Evolutionary conservation across 805 yeast species (phyloP).

Genomic region (Candida broadrunensis): DNA sequence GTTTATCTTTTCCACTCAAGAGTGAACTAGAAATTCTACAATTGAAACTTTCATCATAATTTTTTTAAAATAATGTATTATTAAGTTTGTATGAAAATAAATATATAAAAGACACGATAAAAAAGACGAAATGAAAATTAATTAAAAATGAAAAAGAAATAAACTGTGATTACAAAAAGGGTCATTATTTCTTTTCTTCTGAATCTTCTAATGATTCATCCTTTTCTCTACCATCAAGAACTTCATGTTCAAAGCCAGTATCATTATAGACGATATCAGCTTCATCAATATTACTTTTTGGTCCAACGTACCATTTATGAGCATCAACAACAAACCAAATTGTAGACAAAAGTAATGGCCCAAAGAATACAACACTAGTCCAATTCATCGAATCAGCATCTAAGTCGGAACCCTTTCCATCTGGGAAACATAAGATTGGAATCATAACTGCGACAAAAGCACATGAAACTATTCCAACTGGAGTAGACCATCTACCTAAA

Average conservation of each 20-base stretch:
- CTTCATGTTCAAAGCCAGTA: not conserved
- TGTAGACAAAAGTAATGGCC: conserved; percentile 51
- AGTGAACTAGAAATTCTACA: too few relatives aligned
- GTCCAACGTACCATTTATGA: conserved; percentile 60
- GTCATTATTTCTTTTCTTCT: conserved; percentile 1
- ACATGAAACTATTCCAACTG: conserved; percentile 47
- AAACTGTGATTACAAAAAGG: not conserved
- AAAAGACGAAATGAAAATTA: too few relatives aligned
- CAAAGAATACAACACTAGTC: conserved; percentile 61
- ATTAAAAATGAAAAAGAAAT: not conserved
- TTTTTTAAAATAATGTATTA: too few relatives aligned
- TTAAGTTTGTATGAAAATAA: too few relatives aligned
- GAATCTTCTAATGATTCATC: conserved; percentile 1
- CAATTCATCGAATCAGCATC: conserved; percentile 53
- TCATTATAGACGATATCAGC: conserved; percentile 25
- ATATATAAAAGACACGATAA: too few relatives aligned
- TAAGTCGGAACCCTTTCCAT: conserved; percentile 30
- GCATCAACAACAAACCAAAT: conserved; percentile 53
- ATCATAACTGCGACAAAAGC: conserved; percentile 54
- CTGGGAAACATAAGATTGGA: conserved; percentile 60
- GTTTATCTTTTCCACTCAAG: too few relatives aligned
- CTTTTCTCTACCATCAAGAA: conserved; percentile 4
- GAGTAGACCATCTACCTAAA: conserved; percentile 51
- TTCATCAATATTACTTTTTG: conserved; percentile 50
- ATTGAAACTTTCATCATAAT: too few relatives aligned